phyloP scores from a whole-genome alignment of 106 monocot genomes.

The Acorus calamus region DNA sequence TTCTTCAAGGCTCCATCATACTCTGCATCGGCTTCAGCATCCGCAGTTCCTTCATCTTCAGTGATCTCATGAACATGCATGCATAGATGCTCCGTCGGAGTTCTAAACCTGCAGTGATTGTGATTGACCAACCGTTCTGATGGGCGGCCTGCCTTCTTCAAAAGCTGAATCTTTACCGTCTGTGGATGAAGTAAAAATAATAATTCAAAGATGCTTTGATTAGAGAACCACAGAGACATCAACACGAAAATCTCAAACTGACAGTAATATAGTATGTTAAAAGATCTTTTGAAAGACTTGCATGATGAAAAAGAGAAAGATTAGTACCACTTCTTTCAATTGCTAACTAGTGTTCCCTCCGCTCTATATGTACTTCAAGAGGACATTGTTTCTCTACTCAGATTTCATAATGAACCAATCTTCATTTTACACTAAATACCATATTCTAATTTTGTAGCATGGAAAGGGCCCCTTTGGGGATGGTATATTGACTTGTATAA shows the following conservation, averaged over 20 bases:
- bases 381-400: too few relatives aligned
- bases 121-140: constrained; percentile 77
- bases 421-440: too few relatives aligned
- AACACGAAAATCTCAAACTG: neutral
- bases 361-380: too few relatives aligned
- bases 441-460: too few relatives aligned
- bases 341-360: too few relatives aligned
- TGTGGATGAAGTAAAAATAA: constrained; percentile 11
- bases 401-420: too few relatives aligned
- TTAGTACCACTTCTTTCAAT: too few relatives aligned
- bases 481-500: too few relatives aligned
- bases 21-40: constrained; percentile 86
- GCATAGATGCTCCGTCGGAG: constrained; percentile 38
- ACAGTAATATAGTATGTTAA: too few relatives aligned
- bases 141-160: constrained; percentile 81
- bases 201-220: neutral
- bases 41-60: constrained; percentile 60
- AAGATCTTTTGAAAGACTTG: too few relatives aligned
- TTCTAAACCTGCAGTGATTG: constrained; percentile 39
- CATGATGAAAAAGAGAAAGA: too few relatives aligned
- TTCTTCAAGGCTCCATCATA: constrained; percentile 75
- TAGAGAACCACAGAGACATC: neutral
- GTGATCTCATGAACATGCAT: constrained; percentile 62
- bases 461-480: too few relatives aligned
- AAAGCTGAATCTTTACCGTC: constrained; percentile 75